Percentiles rank a stretch among this genome's conserved stretches.
Evolutionary conservation across 2,329 filamentous ascomycete genomes (phyloP).

Genomic region (Chlorencoelia australis): DNA sequence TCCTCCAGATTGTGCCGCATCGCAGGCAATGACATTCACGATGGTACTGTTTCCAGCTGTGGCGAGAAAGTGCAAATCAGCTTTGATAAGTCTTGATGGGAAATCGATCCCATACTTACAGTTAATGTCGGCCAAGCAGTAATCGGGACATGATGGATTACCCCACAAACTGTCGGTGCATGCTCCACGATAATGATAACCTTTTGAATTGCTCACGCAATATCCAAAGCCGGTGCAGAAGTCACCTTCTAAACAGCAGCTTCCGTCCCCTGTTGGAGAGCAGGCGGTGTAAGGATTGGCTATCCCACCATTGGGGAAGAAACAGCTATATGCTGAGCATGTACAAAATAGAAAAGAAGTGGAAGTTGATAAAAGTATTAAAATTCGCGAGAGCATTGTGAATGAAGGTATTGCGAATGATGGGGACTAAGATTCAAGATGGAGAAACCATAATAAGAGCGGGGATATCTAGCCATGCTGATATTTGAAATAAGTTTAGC

Average conservation of each 20-base stretch:
- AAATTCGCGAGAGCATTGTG: background rate
- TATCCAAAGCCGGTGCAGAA: slow-evolving; percentile 11
- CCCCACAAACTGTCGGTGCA: slow-evolving; percentile 13
- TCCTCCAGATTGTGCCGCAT: slow-evolving; percentile 5
- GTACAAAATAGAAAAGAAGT: background rate
- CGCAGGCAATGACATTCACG: slow-evolving; percentile 11
- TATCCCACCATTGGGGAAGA: slow-evolving; percentile 7
- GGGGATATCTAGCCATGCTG: too few species aligned
- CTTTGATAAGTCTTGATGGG: too few species aligned
- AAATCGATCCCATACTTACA: too few species aligned
- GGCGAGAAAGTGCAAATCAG: too few species aligned
- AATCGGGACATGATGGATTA: slow-evolving; percentile 14
- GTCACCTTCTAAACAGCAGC: slow-evolving; percentile 9
- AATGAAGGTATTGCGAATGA: background rate
- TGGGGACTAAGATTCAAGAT: too few species aligned
- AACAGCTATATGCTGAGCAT: slow-evolving; percentile 2
- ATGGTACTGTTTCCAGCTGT: slow-evolving; percentile 8
- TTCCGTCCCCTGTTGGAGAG: slow-evolving; percentile 8
- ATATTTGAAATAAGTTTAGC: too few species aligned
- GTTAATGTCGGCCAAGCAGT: slow-evolving; percentile 10
- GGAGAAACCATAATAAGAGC: too few species aligned
- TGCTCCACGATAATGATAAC: slow-evolving; percentile 15
- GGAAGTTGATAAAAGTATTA: background rate
- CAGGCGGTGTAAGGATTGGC: slow-evolving; percentile 10
- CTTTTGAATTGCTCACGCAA: slow-evolving; percentile 11